Percentiles rank a stretch among this genome's conserved stretches.
These are phyloP conservation scores for Eutrema heterophyllum DNA, from an alignment of 345 rosid genomes.

Conservation along the genomic window DNA sequence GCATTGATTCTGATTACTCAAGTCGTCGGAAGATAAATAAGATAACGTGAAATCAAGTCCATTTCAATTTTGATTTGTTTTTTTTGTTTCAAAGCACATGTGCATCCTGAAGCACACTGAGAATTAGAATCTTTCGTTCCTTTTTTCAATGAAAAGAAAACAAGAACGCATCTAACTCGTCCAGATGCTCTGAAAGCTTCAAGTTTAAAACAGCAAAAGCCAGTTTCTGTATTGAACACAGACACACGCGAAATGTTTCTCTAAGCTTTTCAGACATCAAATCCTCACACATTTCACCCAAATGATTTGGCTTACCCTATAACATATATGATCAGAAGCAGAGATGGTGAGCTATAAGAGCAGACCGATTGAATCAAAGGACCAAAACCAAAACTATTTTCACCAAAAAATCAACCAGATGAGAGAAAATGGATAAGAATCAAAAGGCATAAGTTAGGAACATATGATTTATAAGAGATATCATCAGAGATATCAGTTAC, in stretches of 20 bases:
- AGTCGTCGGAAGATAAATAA: not conserved
- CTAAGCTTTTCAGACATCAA: not conserved
- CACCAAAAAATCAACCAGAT: not conserved
- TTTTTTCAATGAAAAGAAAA: not conserved
- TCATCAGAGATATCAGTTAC: not conserved
- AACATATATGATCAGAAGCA: not conserved
- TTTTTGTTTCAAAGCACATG: not conserved
- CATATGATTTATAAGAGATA: slow-evolving; percentile 1
- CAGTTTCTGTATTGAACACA: not conserved
- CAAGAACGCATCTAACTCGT: not conserved
- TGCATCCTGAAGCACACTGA: not conserved
- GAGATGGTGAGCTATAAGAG: not conserved
- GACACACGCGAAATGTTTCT: not conserved
- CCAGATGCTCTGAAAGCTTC: not conserved
- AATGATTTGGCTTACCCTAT: not conserved
- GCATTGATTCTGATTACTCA: slow-evolving; percentile 2
- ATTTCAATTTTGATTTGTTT: not conserved
- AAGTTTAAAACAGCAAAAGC: not conserved
- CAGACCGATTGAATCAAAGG: not conserved
- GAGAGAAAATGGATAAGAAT: not conserved
- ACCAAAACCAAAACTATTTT: not conserved
- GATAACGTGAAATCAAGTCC: not conserved
- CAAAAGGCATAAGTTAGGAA: slow-evolving; percentile 1
- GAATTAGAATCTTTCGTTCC: not conserved
- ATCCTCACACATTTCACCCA: not conserved